These are phyloP conservation scores for Trichosporon sp. DNA, from an alignment of 1,284 basidiomycete species.

Conservation along the genomic window DNA sequence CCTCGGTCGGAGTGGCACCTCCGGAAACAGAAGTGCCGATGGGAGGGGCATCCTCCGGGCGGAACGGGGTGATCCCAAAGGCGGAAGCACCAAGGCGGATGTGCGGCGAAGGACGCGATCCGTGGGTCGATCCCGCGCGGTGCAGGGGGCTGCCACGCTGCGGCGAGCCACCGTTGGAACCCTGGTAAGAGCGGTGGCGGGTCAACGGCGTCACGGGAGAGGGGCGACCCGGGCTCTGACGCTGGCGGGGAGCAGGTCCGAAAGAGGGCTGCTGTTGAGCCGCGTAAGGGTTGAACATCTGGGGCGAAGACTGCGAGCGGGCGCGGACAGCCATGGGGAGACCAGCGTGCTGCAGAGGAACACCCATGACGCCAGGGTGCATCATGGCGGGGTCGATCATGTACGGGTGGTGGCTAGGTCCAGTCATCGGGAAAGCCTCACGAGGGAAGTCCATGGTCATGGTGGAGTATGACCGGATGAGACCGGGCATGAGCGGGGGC, in stretches of 20 bases:
- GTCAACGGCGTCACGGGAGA: conserved; percentile 27
- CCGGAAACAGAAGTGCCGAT: conserved; percentile 6
- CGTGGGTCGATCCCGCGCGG: conserved; percentile 29
- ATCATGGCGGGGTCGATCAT: conserved; percentile 27
- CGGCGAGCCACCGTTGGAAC: conserved; percentile 22
- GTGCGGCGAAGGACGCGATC: conserved; percentile 30
- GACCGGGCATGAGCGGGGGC: conserved; percentile 23
- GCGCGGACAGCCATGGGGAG: conserved; percentile 22
- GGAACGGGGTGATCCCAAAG: conserved; percentile 30
- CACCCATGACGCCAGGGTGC: conserved; percentile 19
- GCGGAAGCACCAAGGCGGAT: conserved; percentile 29
- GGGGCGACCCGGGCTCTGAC: conserved; percentile 29
- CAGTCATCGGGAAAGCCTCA: conserved; percentile 30
- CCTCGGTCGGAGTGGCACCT: conserved; percentile 4
- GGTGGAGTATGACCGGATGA: conserved; percentile 31
- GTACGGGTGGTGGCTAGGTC: conserved; percentile 24
- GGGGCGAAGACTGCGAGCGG: conserved; percentile 35
- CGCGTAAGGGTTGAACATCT: conserved; percentile 22
- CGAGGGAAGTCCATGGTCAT: conserved; percentile 31
- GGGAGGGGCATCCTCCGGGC: conserved; percentile 18
- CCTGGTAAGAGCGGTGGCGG: conserved; percentile 30
- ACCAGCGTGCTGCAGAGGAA: conserved; percentile 16
- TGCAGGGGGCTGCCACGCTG: conserved; percentile 27
- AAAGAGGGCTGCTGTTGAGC: conserved; percentile 27
- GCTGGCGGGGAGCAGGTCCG: conserved; percentile 33